Base-by-base conservation (phyloP, 1,139 yeast species). In the Pichia norvegensis region DNA sequence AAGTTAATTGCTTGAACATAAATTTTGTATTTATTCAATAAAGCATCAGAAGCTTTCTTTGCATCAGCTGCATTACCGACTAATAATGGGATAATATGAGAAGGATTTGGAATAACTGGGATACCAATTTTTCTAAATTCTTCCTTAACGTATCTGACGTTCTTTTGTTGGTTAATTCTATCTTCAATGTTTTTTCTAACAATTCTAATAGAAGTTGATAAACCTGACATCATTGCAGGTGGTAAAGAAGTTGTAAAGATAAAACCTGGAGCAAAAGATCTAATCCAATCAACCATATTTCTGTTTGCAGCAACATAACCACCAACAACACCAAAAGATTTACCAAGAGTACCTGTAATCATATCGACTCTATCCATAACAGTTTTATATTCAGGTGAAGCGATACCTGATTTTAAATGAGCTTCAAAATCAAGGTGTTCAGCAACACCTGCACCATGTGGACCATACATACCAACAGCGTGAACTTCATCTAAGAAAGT, bases 361-460 rank as follows among this genome's bases (percentile, higher is more conserved):
- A 92, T 87, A 64, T 94, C 98, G 48, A 92, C 78, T 63, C 97
- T 81, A 67, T 82, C 90, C 86, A 84, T 78, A 38, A 85, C 83
- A 16, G 95, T 79, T 46, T 69, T 63, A 42, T 63, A 57, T 33
- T 60, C 60, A 45, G 79, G 75, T n/a, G 78, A 68, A 9, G 74
- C 73, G 53, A 81, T 72, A 57, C 94, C 95, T 16, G 78, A 63
- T 53, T 76, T 70, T 63, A 83, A 74, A 64, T 88, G 95, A 50
- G 81, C 79, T 41, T 85, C 85, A 60, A 87, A 90, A 67, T 92
- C 85, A 61, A 85, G 73, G 65, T 92, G 98, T 67, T 94, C 98
- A 43, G 97, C 97, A 46, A 92, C 97, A 69, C 99, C 99, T 38
- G 96, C 98, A 61, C 99, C 99, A 61, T 86, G 96, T 51, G 98